A percentile compares a stretch with the other conserved stretches of the same genome.
Conservation (phyloP, 129 eudicot species). For the Flaveria bidentis region DNA sequence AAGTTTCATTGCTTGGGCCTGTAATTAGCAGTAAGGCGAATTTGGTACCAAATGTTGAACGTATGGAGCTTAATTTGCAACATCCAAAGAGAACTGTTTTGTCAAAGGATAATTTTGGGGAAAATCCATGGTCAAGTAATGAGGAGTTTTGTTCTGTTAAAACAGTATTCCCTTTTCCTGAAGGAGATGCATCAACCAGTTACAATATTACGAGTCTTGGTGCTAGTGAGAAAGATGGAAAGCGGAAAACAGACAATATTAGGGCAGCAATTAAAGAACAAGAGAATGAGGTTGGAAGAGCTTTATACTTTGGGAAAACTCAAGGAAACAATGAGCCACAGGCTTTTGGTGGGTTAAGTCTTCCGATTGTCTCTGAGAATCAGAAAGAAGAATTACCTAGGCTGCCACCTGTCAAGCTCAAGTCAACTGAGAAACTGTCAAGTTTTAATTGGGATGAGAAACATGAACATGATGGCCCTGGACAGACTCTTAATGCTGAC, state of each 20-base stretch:
- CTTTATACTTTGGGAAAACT: constrained; percentile 60
- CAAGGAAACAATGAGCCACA: constrained; percentile 49
- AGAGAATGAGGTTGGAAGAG: constrained; percentile 81
- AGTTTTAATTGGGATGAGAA: constrained; percentile 78
- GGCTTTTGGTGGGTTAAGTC: constrained; percentile 44
- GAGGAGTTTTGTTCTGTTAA: constrained; percentile 63
- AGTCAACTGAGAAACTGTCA: constrained; percentile 70
- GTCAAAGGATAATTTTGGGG: constrained; percentile 46
- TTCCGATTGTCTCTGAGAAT: constrained; percentile 52
- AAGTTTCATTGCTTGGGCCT: constrained; percentile 46
- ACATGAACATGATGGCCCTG: constrained; percentile 70
- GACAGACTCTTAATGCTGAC: constrained; percentile 60
- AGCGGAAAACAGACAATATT: constrained; percentile 49
- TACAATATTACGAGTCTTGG: constrained; percentile 36
- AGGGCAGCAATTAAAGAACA: constrained; percentile 76
- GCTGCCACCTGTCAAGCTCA: constrained; percentile 81
- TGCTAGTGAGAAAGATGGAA: constrained; percentile 47
- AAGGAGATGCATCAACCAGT: constrained; percentile 55
- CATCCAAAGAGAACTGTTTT: constrained; percentile 22
- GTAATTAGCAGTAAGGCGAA: constrained; percentile 44
- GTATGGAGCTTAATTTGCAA: constrained; percentile 47
- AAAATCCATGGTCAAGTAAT: constrained; percentile 56
- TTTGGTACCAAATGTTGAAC: constrained; percentile 36
- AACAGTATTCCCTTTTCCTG: constrained; percentile 67
- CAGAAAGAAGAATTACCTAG: constrained; percentile 87